These are phyloP conservation scores for Curvularia sp. DNA, from an alignment of 2,329 filamentous ascomycete species.

Conservation along the genomic window DNA sequence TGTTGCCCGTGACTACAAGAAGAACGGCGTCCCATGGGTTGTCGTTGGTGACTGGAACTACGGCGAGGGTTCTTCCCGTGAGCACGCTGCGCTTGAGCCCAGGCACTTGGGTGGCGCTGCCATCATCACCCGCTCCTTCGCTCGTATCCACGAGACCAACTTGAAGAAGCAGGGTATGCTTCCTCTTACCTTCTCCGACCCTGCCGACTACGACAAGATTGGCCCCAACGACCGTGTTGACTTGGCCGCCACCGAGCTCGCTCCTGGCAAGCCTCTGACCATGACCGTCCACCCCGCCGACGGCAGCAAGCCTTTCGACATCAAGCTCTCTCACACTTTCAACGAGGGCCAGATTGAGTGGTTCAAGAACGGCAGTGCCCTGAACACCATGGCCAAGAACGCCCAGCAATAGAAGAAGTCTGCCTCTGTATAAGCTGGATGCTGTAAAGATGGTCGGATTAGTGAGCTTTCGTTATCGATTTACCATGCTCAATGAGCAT, in stretches of 20 bases:
- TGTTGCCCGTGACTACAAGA: slow-evolving; percentile 98
- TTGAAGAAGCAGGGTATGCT: slow-evolving; percentile 99
- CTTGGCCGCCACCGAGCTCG: slow-evolving; percentile 85
- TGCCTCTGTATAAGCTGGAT: slow-evolving; percentile 29
- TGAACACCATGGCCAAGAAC: slow-evolving; percentile 97
- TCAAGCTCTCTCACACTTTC: slow-evolving; percentile 93
- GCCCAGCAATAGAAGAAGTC: slow-evolving; percentile 31
- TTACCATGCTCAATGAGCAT: slow-evolving; percentile 38
- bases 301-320: slow-evolving; percentile 74
- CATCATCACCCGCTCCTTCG: slow-evolving; percentile 94
- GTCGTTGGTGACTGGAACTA: slow-evolving; percentile 99
- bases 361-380: slow-evolving; percentile 97
- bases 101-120: slow-evolving; percentile 95
- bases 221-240: slow-evolving; percentile 91
- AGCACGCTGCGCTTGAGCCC: slow-evolving; percentile 97
- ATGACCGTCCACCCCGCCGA: slow-evolving; percentile 91
- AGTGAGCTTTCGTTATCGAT: slow-evolving; percentile 37
- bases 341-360: slow-evolving; percentile 98
- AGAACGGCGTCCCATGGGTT: slow-evolving; percentile 94
- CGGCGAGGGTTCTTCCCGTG: slow-evolving; percentile 95
- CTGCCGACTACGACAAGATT: slow-evolving; percentile 98
- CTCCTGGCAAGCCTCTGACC: slow-evolving; percentile 90
- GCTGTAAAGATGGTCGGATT: slow-evolving; percentile 27
- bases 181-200: slow-evolving; percentile 91
- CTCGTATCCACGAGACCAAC: slow-evolving; percentile 99